A percentile compares a stretch with the other conserved stretches of the same genome.
phyloP scores from a whole-genome alignment of 768 basidiomycete genomes.

The Clitopilus hobsonii region DNA sequence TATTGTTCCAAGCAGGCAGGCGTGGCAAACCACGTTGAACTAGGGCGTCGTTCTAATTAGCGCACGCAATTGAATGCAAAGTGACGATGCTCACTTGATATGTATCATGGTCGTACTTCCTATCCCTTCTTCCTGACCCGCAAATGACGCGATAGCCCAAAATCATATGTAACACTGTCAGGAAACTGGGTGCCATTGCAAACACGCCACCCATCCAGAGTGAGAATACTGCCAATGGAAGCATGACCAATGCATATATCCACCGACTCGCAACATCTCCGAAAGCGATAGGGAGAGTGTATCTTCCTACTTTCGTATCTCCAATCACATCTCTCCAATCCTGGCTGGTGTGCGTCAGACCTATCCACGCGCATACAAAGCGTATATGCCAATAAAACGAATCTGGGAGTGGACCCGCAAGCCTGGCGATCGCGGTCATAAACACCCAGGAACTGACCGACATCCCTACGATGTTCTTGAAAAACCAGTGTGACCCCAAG shows the following conservation, averaged over 20 bases:
- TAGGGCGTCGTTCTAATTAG: too few species aligned
- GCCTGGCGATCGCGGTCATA: conserved; percentile 1
- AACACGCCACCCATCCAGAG: not conserved
- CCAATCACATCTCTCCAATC: not conserved
- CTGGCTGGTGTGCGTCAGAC: not conserved
- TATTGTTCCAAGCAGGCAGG: too few species aligned
- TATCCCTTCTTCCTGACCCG: not conserved
- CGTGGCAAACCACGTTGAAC: too few species aligned
- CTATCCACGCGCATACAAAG: not conserved
- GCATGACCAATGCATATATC: not conserved
- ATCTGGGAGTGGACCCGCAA: not conserved
- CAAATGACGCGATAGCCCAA: not conserved
- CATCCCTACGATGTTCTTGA: conserved; percentile 10
- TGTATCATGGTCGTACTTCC: not conserved
- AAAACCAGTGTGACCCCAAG: conserved; percentile 13
- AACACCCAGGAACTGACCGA: conserved; percentile 9
- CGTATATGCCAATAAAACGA: not conserved
- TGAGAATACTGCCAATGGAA: not conserved
- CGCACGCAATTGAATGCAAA: too few species aligned
- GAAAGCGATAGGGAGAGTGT: conserved; percentile 1
- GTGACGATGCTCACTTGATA: not conserved
- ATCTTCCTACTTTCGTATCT: not conserved
- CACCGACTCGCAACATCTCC: not conserved
- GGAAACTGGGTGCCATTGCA: not conserved
- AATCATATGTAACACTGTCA: not conserved